A percentile compares a stretch with the other conserved stretches of the same genome.
Evolutionary conservation across 2,329 filamentous ascomycete species (phyloP).

Genomic region (Aspergillus novoparasiticus): DNA sequence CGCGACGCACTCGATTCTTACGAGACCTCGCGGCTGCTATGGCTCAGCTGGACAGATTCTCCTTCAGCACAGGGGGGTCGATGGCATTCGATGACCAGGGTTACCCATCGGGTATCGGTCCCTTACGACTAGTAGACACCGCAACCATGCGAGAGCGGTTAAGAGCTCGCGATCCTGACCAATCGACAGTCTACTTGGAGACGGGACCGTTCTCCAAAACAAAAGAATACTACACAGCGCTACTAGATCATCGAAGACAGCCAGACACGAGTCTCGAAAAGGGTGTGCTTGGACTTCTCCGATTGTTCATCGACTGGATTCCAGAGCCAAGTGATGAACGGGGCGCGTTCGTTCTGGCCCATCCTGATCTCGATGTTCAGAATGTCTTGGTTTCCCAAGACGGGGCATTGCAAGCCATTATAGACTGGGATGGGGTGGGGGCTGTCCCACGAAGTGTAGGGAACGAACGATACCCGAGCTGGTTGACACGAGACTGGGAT

Average conservation of each 20-base stretch:
- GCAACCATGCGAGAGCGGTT: constrained; percentile 17
- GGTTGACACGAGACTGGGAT: constrained; percentile 30
- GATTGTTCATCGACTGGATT: constrained; percentile 22
- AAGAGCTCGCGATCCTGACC: constrained; percentile 8
- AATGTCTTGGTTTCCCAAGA: constrained; percentile 35
- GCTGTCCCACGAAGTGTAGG: constrained; percentile 28
- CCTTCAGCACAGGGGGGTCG: constrained; percentile 14
- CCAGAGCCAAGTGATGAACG: constrained; percentile 9
- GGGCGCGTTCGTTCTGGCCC: constrained; percentile 27
- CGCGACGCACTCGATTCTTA: constrained; percentile 17
- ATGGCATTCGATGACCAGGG: constrained; percentile 16
- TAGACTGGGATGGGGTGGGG: constrained; percentile 34
- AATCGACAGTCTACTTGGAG: constrained; percentile 19
- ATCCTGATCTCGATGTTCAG: constrained; percentile 33
- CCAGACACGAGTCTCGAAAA: background rate
- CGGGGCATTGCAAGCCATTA: constrained; percentile 29
- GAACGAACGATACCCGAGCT: constrained; percentile 25
- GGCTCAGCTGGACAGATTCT: constrained; percentile 22
- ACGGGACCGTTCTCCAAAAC: constrained; percentile 9
- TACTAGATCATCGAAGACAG: constrained; percentile 7
- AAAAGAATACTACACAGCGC: constrained; percentile 12
- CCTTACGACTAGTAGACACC: constrained; percentile 8
- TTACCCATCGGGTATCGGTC: constrained; percentile 6
- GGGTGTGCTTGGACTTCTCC: constrained; percentile 14
- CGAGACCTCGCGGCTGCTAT: constrained; percentile 23